These are phyloP conservation scores for Pistacia integerrima DNA, from an alignment of 345 rosid genomes.

Conservation along the genomic window DNA sequence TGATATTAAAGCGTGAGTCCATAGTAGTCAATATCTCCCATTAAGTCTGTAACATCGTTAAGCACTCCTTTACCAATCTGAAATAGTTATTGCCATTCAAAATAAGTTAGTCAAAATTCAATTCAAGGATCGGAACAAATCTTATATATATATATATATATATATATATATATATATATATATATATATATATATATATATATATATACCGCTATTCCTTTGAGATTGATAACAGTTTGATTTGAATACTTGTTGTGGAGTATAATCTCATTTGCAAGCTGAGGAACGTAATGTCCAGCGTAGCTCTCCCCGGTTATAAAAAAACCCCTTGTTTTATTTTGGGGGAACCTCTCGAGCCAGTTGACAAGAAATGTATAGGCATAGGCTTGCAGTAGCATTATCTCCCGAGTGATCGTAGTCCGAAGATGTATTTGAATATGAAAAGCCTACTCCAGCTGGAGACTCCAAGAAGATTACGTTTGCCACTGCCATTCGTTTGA, in stretches of 20 bases:
- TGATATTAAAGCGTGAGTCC: slow-evolving; percentile 52
- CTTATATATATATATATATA: too few species aligned
- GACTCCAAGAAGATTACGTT: slow-evolving; percentile 25
- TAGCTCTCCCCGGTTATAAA: slow-evolving; percentile 45
- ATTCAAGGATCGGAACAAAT: too few species aligned
- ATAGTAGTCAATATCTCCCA: slow-evolving; percentile 36
- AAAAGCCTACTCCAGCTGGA: slow-evolving; percentile 21
- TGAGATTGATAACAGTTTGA: slow-evolving; percentile 28
- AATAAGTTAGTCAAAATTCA: background rate
- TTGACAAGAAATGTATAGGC: slow-evolving; percentile 36
- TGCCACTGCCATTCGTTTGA: slow-evolving; percentile 14
- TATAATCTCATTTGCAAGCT: slow-evolving; percentile 35
- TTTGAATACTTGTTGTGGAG: slow-evolving; percentile 24
- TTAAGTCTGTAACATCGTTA: slow-evolving; percentile 26
- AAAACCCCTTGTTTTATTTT: slow-evolving; percentile 35
- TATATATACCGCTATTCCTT: slow-evolving; percentile 27
- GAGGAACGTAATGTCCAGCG: slow-evolving; percentile 35
- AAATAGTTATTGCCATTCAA: background rate
- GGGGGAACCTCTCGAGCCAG: slow-evolving; percentile 39
- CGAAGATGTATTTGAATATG: slow-evolving; percentile 18
- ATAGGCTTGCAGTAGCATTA: slow-evolving; percentile 26
- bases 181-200: too few species aligned
- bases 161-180: too few species aligned
- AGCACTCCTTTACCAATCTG: slow-evolving; percentile 49
- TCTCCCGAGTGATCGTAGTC: slow-evolving; percentile 18